phyloP scores from a whole-genome alignment of 306 rosid genomes.

The Vigna hirtella region DNA sequence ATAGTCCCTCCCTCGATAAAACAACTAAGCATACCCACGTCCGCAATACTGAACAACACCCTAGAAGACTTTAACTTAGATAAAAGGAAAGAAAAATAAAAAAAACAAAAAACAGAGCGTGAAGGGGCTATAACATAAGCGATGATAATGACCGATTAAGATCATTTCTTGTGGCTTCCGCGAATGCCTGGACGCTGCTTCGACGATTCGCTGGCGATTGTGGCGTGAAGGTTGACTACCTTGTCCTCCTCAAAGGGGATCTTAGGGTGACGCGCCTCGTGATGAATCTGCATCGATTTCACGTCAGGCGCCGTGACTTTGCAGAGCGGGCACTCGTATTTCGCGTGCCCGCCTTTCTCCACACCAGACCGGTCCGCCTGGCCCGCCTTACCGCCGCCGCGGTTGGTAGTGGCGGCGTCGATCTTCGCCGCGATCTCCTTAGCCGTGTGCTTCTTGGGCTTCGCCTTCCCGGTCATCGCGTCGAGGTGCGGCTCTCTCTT shows the following conservation, averaged over 20 bases:
- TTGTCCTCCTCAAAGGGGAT: conserved; percentile 75
- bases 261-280: conserved; percentile 89
- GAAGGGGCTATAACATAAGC: conserved; percentile 11
- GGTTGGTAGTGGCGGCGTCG: conserved; percentile 91
- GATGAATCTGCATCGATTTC: conserved; percentile 97
- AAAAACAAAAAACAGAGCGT: neutral
- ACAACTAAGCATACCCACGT: conserved; percentile 34
- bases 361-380: conserved; percentile 67
- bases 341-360: conserved; percentile 95
- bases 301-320: conserved; percentile 86
- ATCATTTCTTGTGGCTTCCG: conserved; percentile 84
- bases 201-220: conserved; percentile 33
- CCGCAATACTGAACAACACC: conserved; percentile 25
- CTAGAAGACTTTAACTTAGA: conserved; percentile 13
- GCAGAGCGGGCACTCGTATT: conserved; percentile 97
- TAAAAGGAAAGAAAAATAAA: neutral
- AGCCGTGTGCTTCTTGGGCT: conserved; percentile 99
- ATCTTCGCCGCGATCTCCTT: conserved; percentile 88
- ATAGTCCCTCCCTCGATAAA: neutral
- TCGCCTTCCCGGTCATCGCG: conserved; percentile 93
- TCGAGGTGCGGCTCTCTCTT: neutral
- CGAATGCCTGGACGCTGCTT: conserved; percentile 85
- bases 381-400: conserved; percentile 98
- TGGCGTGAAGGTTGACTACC: conserved; percentile 65
- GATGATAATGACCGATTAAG: neutral